These are phyloP conservation scores for Tuber aestivum DNA, from an alignment of 495 filamentous ascomycete species.

Conservation along the genomic window DNA sequence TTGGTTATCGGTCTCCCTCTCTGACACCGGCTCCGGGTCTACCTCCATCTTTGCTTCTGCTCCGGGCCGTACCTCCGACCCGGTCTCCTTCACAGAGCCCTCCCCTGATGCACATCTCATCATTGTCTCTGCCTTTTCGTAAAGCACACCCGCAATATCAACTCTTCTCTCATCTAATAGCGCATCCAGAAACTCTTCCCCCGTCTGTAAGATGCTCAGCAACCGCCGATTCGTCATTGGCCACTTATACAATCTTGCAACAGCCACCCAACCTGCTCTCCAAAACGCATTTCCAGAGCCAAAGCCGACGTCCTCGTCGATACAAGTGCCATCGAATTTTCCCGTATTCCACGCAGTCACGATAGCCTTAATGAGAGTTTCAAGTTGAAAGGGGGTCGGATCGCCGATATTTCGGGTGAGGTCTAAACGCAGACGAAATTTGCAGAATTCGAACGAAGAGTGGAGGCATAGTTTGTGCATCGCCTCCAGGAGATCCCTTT, in stretches of 20 bases:
- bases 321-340: conserved; percentile 10
- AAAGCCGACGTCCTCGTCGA: conserved; percentile 22
- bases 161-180: conserved; percentile 17
- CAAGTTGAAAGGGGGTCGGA: conserved; percentile 12
- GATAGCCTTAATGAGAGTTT: conserved; percentile 22
- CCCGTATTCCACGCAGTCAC: conserved; percentile 24
- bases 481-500: conserved; percentile 17
- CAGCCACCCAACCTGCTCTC: conserved; percentile 24
- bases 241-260: conserved; percentile 24
- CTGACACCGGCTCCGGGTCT: background rate
- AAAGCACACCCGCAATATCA: conserved; percentile 17
- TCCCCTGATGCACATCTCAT: conserved; percentile 3
- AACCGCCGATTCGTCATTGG: conserved; percentile 19
- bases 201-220: conserved; percentile 28
- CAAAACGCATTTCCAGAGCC: conserved; percentile 31
- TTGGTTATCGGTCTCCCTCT: background rate
- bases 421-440: conserved; percentile 14
- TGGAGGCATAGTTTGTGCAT: conserved; percentile 27
- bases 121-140: conserved; percentile 19
- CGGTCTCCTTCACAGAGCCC: background rate
- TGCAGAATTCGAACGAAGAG: conserved; percentile 27
- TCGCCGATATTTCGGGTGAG: conserved; percentile 27
- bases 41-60: background rate
- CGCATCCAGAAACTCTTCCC: conserved; percentile 23
- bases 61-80: background rate